These are phyloP conservation scores for Tardiomyces digboiensis DNA, from an alignment of 1,139 yeast species.

Conservation along the genomic window DNA sequence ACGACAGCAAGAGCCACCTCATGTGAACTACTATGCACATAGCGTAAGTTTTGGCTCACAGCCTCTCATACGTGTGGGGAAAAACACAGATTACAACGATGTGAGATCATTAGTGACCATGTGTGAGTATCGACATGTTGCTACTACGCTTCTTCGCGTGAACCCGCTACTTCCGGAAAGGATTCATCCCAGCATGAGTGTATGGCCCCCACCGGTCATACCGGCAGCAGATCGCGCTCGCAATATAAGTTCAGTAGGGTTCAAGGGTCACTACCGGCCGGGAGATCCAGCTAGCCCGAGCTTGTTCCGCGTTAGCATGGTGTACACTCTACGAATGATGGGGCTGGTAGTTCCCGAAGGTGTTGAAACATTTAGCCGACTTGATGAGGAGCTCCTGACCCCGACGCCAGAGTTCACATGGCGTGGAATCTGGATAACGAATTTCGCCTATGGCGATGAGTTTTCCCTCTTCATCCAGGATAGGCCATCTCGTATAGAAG, in stretches of 20 bases:
- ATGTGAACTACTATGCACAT: neutral
- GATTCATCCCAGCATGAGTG: conserved; percentile 13
- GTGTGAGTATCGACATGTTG: conserved; percentile 5
- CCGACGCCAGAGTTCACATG: neutral
- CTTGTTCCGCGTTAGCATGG: neutral
- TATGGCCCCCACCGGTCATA: conserved; percentile 18
- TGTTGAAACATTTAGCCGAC: neutral
- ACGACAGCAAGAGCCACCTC: neutral
- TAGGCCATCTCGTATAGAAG: neutral
- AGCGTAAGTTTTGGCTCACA: neutral
- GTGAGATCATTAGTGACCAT: neutral
- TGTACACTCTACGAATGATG: neutral
- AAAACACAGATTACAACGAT: neutral
- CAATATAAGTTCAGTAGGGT: neutral
- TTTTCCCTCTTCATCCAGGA: neutral
- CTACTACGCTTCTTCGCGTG: conserved; percentile 5
- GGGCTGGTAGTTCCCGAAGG: neutral
- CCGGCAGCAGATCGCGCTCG: conserved; percentile 15
- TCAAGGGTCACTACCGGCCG: neutral
- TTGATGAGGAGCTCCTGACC: neutral
- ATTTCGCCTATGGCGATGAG: neutral
- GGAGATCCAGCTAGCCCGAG: neutral
- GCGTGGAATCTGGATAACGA: conserved; percentile 1
- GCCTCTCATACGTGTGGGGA: neutral
- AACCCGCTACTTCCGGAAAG: conserved; percentile 7